Evolutionary conservation across 208 protist species (phyloP).

Genomic region (Trypanosoma melophagium): DNA sequence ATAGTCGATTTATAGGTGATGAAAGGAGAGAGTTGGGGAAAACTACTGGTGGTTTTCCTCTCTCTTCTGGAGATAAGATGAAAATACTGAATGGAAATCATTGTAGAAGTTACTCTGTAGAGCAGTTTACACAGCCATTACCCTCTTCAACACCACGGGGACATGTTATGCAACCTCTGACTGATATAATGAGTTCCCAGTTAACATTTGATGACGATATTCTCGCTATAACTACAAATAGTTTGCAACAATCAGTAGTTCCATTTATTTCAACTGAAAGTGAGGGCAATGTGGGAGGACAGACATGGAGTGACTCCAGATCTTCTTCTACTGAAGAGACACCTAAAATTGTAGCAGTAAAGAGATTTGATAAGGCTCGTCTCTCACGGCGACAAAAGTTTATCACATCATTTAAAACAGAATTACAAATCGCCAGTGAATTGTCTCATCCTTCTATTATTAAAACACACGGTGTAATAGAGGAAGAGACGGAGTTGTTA

Average conservation of each 20-base stretch:
- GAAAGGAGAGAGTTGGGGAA: too few relatives aligned
- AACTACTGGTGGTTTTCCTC: too few relatives aligned
- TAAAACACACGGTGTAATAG: constrained; percentile 61
- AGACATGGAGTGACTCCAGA: constrained; percentile 1
- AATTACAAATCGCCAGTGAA: constrained; percentile 58
- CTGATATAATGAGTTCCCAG: neutral
- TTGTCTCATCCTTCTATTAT: constrained; percentile 73
- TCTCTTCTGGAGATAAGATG: too few relatives aligned
- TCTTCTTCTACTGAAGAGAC: constrained; percentile 10
- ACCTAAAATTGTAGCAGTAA: constrained; percentile 59
- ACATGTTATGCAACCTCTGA: neutral
- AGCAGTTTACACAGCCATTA: too few relatives aligned
- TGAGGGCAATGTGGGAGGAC: neutral
- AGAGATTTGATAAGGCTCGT: constrained; percentile 63
- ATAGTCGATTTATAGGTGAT: too few relatives aligned
- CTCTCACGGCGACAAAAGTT: constrained; percentile 39
- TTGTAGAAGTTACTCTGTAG: too few relatives aligned
- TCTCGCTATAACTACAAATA: neutral
- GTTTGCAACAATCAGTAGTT: neutral
- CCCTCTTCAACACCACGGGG: too few relatives aligned
- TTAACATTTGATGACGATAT: neutral
- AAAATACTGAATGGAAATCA: too few relatives aligned
- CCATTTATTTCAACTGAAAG: neutral
- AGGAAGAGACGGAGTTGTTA: constrained; percentile 51
- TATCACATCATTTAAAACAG: constrained; percentile 56